Evolutionary conservation across 257 asterid species (phyloP).

Genomic region (Capsicum rhomboideum): DNA sequence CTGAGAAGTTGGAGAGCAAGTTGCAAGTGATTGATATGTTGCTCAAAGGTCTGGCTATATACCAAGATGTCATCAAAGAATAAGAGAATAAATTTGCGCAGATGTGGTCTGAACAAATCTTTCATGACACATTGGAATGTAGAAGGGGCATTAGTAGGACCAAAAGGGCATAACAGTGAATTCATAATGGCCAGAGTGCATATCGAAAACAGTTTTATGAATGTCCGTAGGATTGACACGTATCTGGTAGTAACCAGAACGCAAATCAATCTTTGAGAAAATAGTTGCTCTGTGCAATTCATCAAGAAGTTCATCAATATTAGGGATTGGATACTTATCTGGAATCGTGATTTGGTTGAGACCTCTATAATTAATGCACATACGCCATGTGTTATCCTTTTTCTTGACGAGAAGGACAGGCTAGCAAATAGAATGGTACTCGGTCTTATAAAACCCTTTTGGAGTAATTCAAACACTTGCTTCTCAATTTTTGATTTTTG

Average conservation of each 20-base stretch:
- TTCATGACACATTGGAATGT: neutral
- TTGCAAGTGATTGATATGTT: neutral
- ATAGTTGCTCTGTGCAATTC: neutral
- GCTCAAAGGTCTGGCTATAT: neutral
- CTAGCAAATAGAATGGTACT: neutral
- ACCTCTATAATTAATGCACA: neutral
- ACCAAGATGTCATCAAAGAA: neutral
- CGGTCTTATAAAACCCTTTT: neutral
- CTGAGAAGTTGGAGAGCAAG: neutral
- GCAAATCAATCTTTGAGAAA: neutral
- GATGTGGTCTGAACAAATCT: neutral
- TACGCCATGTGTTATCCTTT: neutral
- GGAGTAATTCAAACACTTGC: neutral
- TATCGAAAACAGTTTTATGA: neutral
- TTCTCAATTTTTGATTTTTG: neutral
- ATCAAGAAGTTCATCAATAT: neutral
- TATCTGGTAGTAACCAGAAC: neutral
- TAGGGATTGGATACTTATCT: neutral
- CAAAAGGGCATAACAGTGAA: neutral
- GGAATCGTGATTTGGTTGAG: neutral
- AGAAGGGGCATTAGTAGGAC: neutral
- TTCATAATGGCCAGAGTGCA: neutral
- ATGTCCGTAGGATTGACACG: neutral
- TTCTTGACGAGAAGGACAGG: neutral
- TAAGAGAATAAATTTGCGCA: neutral